Base-by-base conservation (phyloP, 306 rosid species). In the Argentina anserina region DNA sequence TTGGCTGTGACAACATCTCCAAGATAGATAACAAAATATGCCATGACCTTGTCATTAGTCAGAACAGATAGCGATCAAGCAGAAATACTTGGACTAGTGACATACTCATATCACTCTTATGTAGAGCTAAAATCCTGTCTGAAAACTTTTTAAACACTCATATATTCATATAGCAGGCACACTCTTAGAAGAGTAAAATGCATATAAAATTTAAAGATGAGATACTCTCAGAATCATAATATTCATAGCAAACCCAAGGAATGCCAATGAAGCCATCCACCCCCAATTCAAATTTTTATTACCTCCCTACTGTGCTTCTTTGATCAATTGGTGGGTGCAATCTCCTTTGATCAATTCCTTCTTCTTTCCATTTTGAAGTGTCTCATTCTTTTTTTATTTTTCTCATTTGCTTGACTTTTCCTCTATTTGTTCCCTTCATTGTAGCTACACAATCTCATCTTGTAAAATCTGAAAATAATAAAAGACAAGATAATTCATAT, bases 1-100 rank as follows among this genome's bases (percentile, higher is more conserved):
- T 90, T 93, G 20, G 94, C 94, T n/a, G 97, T 87, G 58, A 93
- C 74, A 4, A 93, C 87, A 81, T 90, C 98, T 50, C 98, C 96
- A 28, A 93, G 92, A 79, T 93, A 90, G 65, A 93, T 76, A 18
- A 93, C 97, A 79, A 93, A 93, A 86, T 90, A 96, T 92, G 87
- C 67, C 68, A 75, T 56, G n/a, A 10, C 6, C 12, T 1, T 37
- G 14, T 9, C 50, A 41, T 33, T 52, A 43, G 0, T 15, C 29
- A 34, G 33, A 28, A 47, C 13, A 8, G 15, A 39, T 61, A 17
- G 46, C 6, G 20, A 41, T 15, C 46, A 39, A 46, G 14, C 41
- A 13, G 40, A 52, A 3, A 58, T 13, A 43, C 3, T 0, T 52
- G 14, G 36, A 59, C 21, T 50, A 50, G 23, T 14, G 41, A 13